Percentiles rank a stretch among this genome's conserved stretches.
phyloP scores from a whole-genome alignment of 768 basidiomycete genomes.

The Dentipellis fragilis region DNA sequence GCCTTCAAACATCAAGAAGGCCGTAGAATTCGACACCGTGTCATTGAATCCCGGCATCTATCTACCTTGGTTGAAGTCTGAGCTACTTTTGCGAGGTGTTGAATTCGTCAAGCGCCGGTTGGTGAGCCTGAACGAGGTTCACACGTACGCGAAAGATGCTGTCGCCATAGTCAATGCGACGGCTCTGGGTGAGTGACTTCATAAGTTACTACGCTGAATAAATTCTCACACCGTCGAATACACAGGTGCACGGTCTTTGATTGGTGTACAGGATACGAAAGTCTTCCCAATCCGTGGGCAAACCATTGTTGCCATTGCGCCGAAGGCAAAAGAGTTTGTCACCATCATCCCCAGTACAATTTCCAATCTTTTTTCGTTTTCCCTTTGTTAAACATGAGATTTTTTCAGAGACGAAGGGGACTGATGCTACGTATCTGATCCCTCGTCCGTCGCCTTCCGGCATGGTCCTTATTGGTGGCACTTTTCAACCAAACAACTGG shows the following conservation, averaged over 20 bases:
- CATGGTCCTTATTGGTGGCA: conserved; percentile 47
- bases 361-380: neutral
- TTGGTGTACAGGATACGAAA: conserved; percentile 71
- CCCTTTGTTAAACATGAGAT: neutral
- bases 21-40: conserved; percentile 35
- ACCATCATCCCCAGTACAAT: neutral
- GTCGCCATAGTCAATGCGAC: conserved; percentile 48
- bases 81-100: conserved; percentile 30
- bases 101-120: conserved; percentile 33
- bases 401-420: conserved; percentile 2
- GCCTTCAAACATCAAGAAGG: conserved; percentile 24
- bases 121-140: conserved; percentile 35
- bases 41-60: conserved; percentile 42
- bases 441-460: conserved; percentile 42
- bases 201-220: neutral
- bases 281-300: conserved; percentile 80
- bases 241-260: conserved; percentile 56
- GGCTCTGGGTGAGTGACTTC: conserved; percentile 32
- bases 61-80: conserved; percentile 35
- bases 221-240: neutral
- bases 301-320: conserved; percentile 66
- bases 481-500: conserved; percentile 39
- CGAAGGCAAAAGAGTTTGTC: conserved; percentile 39
- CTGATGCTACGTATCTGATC: conserved; percentile 45
- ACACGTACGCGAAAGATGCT: conserved; percentile 24